A percentile compares a stretch with the other conserved stretches of the same genome.
phyloP scores from a whole-genome alignment of 768 basidiomycete species.

The Suillus decipiens region DNA sequence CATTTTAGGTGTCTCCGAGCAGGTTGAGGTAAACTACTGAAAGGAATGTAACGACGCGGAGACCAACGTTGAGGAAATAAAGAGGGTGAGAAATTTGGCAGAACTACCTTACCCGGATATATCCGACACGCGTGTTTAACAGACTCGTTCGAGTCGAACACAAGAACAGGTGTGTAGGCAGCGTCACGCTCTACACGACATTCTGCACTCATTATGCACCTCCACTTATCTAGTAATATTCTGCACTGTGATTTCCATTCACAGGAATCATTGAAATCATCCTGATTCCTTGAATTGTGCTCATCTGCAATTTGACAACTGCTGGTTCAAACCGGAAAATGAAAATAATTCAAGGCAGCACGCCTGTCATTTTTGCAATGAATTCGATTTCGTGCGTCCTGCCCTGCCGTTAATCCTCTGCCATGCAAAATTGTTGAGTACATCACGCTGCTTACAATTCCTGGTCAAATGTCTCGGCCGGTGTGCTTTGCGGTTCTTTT shows the following conservation, averaged over 20 bases:
- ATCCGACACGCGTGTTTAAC: constrained; percentile 14
- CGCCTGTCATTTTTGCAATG: background rate
- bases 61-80: constrained; percentile 15
- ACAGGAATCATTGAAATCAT: background rate
- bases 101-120: constrained; percentile 10
- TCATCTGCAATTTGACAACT: background rate
- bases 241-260: background rate
- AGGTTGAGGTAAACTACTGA: constrained; percentile 1
- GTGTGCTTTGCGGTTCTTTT: background rate
- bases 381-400: background rate
- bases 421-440: background rate
- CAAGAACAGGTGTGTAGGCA: background rate
- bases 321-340: background rate
- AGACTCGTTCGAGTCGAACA: background rate
- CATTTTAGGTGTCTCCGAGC: constrained; percentile 22
- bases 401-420: background rate
- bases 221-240: background rate
- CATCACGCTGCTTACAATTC: background rate
- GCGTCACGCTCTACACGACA: background rate
- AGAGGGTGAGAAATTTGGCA: constrained; percentile 15
- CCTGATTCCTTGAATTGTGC: background rate
- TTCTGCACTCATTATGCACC: background rate
- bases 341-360: background rate
- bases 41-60: constrained; percentile 8
- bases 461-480: background rate